Evolutionary conservation across 495 filamentous ascomycete species (phyloP).

Genomic region (Lophium mytilinum): DNA sequence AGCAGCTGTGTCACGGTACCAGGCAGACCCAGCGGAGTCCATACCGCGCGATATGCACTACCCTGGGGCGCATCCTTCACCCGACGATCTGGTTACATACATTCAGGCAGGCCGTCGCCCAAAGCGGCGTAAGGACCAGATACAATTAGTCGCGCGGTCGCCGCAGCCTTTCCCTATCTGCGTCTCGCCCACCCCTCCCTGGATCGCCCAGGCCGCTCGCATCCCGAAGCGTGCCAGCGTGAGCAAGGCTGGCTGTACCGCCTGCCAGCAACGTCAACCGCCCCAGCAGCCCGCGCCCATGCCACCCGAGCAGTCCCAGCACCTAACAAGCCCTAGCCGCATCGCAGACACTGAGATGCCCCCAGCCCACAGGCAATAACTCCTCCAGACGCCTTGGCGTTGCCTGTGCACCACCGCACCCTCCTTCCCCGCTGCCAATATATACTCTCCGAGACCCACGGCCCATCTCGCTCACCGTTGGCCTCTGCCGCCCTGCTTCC

Average conservation of each 20-base stretch:
- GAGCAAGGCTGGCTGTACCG: not conserved
- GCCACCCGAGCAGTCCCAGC: no score
- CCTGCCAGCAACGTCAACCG: slow-evolving; percentile 8
- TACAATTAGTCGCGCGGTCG: slow-evolving; percentile 19
- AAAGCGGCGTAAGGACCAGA: slow-evolving; percentile 11
- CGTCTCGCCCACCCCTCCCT: slow-evolving; percentile 5
- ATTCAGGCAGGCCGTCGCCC: slow-evolving; percentile 5
- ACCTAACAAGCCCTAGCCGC: slow-evolving; percentile 11
- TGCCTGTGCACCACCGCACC: not conserved
- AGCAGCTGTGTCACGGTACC: not conserved
- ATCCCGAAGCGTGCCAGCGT: slow-evolving; percentile 5
- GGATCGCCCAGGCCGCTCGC: slow-evolving; percentile 16
- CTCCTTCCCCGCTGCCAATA: slow-evolving; percentile 9
- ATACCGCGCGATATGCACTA: slow-evolving; percentile 21
- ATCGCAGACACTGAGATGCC: slow-evolving; percentile 17
- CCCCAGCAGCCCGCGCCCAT: slow-evolving; percentile 10
- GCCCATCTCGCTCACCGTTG: slow-evolving; percentile 1
- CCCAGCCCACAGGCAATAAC: slow-evolving; percentile 12
- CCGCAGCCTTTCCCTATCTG: slow-evolving; percentile 4
- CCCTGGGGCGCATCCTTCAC: not conserved
- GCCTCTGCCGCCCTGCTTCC: not conserved
- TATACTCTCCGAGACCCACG: slow-evolving; percentile 9
- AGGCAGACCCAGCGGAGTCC: not conserved
- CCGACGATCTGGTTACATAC: slow-evolving; percentile 21
- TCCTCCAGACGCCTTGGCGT: slow-evolving; percentile 15